Conservation (phyloP, 805 yeast species). For the Scheffersomyces stipitis region DNA sequence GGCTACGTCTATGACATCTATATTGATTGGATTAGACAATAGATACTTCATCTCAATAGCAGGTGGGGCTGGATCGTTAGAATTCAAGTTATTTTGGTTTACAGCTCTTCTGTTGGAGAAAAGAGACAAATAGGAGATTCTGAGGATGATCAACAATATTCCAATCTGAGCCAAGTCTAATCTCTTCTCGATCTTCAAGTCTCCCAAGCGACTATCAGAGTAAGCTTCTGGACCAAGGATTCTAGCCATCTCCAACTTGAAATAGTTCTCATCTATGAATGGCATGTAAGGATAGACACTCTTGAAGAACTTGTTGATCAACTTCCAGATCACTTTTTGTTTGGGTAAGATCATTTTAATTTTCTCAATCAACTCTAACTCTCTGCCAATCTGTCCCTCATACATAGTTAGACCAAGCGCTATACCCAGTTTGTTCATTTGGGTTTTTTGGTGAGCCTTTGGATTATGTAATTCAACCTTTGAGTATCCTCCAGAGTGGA, state of each 20-base stretch:
- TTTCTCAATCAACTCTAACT: constrained; percentile 16
- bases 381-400: constrained; percentile 31
- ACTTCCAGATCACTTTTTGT: constrained; percentile 13
- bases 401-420: constrained; percentile 34
- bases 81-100: constrained; percentile 27
- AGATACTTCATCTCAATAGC: constrained; percentile 25
- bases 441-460: constrained; percentile 7
- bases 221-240: constrained; percentile 20
- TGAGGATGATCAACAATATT: constrained; percentile 28
- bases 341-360: constrained; percentile 16
- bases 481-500: neutral
- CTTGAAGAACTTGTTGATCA: constrained; percentile 15
- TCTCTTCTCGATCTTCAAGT: constrained; percentile 28
- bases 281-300: constrained; percentile 20
- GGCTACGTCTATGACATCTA: constrained; percentile 31
- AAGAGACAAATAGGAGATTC: constrained; percentile 35
- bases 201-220: constrained; percentile 18
- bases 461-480: neutral
- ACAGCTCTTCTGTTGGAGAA: constrained; percentile 33
- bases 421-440: constrained; percentile 28
- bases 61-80: constrained; percentile 22
- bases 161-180: constrained; percentile 36
- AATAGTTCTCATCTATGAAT: constrained; percentile 18
- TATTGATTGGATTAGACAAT: constrained; percentile 27
- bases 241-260: constrained; percentile 13